Evolutionary conservation across 164 flowering plant species (phyloP).

Genomic region (Vitis riparia): DNA sequence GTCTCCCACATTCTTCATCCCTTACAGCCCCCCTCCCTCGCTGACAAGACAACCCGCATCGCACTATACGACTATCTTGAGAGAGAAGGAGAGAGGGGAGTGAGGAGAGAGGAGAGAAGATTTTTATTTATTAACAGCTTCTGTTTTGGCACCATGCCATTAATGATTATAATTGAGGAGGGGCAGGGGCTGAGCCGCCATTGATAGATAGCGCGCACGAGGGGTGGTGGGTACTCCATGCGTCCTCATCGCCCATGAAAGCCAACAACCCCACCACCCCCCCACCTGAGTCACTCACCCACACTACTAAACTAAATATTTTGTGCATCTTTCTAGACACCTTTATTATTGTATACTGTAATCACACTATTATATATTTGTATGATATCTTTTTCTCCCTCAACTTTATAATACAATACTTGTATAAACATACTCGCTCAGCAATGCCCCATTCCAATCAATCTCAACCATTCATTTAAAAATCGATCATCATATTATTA

Average conservation of each 20-base stretch:
- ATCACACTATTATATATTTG: neutral
- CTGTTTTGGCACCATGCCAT: slow-evolving; percentile 50
- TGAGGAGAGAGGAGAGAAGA: slow-evolving; percentile 1
- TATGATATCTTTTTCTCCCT: too few species aligned
- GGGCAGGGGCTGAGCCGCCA: slow-evolving; percentile 33
- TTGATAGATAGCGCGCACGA: slow-evolving; percentile 58
- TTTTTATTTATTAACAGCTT: slow-evolving; percentile 1
- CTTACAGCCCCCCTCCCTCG: slow-evolving; percentile 5
- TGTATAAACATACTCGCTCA: too few species aligned
- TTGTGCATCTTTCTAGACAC: too few species aligned
- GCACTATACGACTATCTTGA: slow-evolving; percentile 3
- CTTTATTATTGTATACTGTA: too few species aligned
- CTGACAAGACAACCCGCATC: slow-evolving; percentile 38
- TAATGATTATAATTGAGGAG: slow-evolving; percentile 51
- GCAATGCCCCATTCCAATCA: too few species aligned
- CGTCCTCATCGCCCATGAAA: slow-evolving; percentile 20
- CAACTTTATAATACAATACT: too few species aligned
- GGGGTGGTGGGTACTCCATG: slow-evolving; percentile 42
- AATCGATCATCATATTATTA: too few species aligned
- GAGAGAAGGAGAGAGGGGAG: neutral
- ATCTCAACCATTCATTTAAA: too few species aligned
- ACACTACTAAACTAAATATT: too few species aligned
- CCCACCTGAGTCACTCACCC: neutral
- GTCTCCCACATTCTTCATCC: slow-evolving; percentile 56
- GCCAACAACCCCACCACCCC: slow-evolving; percentile 21